phyloP scores from a whole-genome alignment of 1,284 basidiomycete species.

The Sphaerobolus stellatus region DNA sequence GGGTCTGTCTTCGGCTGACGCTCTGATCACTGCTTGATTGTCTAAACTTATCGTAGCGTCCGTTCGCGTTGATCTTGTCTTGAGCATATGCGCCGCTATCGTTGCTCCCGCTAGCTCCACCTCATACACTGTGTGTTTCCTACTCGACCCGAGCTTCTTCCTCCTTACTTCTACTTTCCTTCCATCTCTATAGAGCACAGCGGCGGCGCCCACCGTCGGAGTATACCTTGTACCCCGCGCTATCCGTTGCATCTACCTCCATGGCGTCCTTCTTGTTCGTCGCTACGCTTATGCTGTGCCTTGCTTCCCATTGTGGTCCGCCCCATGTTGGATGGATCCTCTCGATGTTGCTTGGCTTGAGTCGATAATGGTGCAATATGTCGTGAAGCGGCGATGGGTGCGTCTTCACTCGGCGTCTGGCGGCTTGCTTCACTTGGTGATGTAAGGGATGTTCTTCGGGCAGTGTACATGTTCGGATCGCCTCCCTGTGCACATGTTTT shows the following conservation, averaged over 20 bases:
- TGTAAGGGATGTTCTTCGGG: neutral
- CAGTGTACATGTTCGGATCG: neutral
- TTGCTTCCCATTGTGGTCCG: neutral
- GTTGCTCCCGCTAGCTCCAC: neutral
- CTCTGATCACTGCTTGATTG: neutral
- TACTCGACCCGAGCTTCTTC: neutral
- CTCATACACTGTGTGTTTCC: neutral
- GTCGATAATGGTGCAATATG: neutral
- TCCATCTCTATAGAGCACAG: neutral
- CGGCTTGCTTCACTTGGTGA: neutral
- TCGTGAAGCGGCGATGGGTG: neutral
- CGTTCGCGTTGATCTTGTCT: too few relatives aligned
- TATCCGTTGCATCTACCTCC: neutral
- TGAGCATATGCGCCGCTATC: neutral
- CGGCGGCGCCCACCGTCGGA: neutral
- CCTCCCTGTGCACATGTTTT: conserved; percentile 21
- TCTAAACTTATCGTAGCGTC: neutral
- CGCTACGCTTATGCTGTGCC: neutral
- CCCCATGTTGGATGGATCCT: neutral
- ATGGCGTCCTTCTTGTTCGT: neutral
- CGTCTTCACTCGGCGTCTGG: neutral
- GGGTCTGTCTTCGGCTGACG: neutral
- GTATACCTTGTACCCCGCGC: neutral
- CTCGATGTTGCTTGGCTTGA: neutral
- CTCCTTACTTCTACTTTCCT: neutral